Conservation (phyloP, 768 basidiomycete species). For the Calocera viscosa region DNA sequence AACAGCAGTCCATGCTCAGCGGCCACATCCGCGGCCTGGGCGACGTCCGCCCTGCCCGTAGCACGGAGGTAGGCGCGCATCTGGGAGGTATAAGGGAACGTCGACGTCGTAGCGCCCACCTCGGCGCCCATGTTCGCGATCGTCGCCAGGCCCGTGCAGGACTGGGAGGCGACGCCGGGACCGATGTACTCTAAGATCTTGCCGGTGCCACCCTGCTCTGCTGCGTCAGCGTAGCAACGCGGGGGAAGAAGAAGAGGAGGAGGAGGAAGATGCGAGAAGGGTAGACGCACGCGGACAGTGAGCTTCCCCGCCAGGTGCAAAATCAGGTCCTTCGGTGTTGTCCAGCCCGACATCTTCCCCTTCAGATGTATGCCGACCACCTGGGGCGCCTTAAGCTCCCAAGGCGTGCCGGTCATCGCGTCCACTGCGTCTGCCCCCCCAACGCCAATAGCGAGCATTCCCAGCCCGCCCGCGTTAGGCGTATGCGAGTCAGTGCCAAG, state of each 20-base stretch:
- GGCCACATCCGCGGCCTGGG: slow-evolving; percentile 73
- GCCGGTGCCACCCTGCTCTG: slow-evolving; percentile 91
- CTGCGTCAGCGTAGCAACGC: too few species aligned
- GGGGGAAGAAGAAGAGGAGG: too few species aligned
- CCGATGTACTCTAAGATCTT: slow-evolving; percentile 95
- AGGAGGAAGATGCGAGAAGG: too few species aligned
- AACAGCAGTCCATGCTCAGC: slow-evolving; percentile 61
- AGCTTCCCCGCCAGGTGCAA: slow-evolving; percentile 87
- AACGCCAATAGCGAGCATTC: slow-evolving; percentile 95
- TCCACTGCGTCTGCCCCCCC: slow-evolving; percentile 98
- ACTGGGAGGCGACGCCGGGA: slow-evolving; percentile 74
- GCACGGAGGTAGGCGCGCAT: slow-evolving; percentile 86
- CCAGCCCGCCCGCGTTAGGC: slow-evolving; percentile 94
- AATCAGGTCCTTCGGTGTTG: slow-evolving; percentile 92
- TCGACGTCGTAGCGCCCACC: slow-evolving; percentile 99
- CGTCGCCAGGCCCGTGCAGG: slow-evolving; percentile 91
- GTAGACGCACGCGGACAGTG: slow-evolving; percentile 67
- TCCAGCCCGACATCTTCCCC: slow-evolving; percentile 79
- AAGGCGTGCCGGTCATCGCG: slow-evolving; percentile 94
- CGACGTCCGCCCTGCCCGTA: slow-evolving; percentile 77
- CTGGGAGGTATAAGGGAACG: slow-evolving; percentile 84
- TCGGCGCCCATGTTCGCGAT: slow-evolving; percentile 99
- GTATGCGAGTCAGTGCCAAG: slow-evolving; percentile 94
- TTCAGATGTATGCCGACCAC: slow-evolving; percentile 81
- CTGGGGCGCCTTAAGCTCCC: slow-evolving; percentile 89